Conservation (phyloP, 73 alveolate species). For the Loxodes magnus region DNA sequence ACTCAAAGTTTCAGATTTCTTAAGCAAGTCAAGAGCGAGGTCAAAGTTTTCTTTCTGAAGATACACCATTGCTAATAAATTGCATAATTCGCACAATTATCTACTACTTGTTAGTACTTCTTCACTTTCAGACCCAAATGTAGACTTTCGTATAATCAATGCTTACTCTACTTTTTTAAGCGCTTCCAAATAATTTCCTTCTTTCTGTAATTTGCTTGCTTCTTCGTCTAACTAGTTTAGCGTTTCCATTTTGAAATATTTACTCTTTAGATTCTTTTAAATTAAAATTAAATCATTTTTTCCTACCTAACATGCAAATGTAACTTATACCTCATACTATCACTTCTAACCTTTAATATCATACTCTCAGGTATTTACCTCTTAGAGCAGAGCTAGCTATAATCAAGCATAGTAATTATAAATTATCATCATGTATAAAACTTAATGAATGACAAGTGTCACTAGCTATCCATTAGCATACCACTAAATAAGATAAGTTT, state of each 20-base stretch:
- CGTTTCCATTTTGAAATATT: conserved; percentile 27
- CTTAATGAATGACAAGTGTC: too few relatives aligned
- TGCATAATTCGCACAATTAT: conserved; percentile 64
- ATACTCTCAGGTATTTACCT: too few relatives aligned
- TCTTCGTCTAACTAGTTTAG: conserved; percentile 48
- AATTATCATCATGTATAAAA: too few relatives aligned
- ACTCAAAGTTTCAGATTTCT: conserved; percentile 65
- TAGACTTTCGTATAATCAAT: conserved; percentile 27
- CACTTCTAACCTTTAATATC: too few relatives aligned
- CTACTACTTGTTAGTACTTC: conserved; percentile 53
- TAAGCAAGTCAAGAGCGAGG: conserved; percentile 61
- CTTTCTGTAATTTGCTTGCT: conserved; percentile 13
- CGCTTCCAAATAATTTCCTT: conserved; percentile 49
- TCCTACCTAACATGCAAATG: too few relatives aligned
- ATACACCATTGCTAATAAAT: conserved; percentile 62
- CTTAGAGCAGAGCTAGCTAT: too few relatives aligned
- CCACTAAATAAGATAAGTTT: too few relatives aligned
- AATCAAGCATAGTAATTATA: too few relatives aligned
- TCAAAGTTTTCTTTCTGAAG: conserved; percentile 64
- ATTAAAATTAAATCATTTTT: too few relatives aligned
- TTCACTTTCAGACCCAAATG: conserved; percentile 55
- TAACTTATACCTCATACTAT: too few relatives aligned
- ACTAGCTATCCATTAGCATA: too few relatives aligned
- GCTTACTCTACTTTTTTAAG: conserved; percentile 51
- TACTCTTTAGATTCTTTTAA: too few relatives aligned